Conservation (phyloP, 495 filamentous ascomycete species). For the Xanthoparmelia taractica region DNA sequence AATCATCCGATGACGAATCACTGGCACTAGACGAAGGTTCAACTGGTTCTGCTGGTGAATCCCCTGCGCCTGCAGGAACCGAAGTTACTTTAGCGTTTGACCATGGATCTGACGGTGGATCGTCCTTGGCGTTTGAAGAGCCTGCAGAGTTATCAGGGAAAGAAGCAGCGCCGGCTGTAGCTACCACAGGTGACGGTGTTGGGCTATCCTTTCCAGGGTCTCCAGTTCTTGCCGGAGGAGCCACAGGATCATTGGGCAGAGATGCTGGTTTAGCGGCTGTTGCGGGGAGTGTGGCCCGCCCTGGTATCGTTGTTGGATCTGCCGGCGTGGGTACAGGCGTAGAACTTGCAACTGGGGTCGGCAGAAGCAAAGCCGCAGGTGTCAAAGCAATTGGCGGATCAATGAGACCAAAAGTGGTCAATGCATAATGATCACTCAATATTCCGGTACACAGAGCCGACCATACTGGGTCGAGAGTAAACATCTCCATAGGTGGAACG, state of each 20-base stretch:
- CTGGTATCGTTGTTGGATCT: not conserved
- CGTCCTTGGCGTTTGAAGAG: not conserved
- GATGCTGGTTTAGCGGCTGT: not conserved
- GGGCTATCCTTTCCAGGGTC: not conserved
- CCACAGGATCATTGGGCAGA: not conserved
- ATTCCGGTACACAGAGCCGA: not conserved
- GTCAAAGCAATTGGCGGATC: slow-evolving; percentile 1
- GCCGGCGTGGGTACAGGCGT: not conserved
- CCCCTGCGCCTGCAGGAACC: not conserved
- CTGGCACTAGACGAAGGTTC: not conserved
- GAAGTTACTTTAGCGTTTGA: not conserved
- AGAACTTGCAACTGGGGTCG: not conserved
- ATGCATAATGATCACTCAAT: not conserved
- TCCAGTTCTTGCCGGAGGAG: not conserved
- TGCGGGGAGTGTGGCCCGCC: not conserved
- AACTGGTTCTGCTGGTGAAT: not conserved
- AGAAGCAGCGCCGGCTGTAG: not conserved
- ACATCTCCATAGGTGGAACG: not conserved
- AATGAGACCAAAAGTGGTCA: not conserved
- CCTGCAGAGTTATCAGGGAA: not conserved
- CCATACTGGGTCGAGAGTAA: slow-evolving; percentile 10
- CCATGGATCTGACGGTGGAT: not conserved
- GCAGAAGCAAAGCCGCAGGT: not conserved
- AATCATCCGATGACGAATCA: not conserved
- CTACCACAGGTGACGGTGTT: not conserved